phyloP scores from a whole-genome alignment of 2,329 filamentous ascomycete species.

The Sphaceloma murrayae region DNA sequence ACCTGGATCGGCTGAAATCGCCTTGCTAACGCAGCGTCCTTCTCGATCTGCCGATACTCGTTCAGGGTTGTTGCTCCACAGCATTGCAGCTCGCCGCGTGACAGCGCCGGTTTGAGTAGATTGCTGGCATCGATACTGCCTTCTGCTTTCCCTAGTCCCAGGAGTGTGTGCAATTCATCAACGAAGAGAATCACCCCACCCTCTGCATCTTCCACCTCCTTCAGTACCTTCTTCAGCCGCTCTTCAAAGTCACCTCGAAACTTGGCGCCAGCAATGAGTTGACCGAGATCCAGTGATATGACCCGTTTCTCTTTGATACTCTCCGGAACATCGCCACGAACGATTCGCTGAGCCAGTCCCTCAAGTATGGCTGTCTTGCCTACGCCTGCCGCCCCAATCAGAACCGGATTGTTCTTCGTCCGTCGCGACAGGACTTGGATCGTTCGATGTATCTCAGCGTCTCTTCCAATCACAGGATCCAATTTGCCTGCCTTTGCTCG shows the following conservation, averaged over 20 bases:
- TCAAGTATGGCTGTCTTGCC: constrained; percentile 93
- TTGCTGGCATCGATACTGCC: constrained; percentile 96
- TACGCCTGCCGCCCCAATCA: constrained; percentile 85
- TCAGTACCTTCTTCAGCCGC: constrained; percentile 77
- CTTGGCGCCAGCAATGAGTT: constrained; percentile 89
- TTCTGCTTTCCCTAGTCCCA: constrained; percentile 89
- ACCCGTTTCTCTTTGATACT: constrained; percentile 92
- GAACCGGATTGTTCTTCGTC: constrained; percentile 91
- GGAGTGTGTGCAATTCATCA: constrained; percentile 83
- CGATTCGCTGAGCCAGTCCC: constrained; percentile 80
- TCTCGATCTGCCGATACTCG: constrained; percentile 90
- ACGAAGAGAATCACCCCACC: constrained; percentile 91
- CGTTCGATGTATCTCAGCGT: constrained; percentile 82
- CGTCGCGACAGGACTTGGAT: constrained; percentile 87
- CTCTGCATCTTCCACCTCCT: constrained; percentile 80
- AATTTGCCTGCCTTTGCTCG: constrained; percentile 80
- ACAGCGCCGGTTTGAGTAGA: constrained; percentile 84
- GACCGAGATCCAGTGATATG: constrained; percentile 76
- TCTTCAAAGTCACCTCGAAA: constrained; percentile 96
- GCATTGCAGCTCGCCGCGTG: constrained; percentile 85
- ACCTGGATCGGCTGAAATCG: constrained; percentile 92
- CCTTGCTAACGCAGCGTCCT: constrained; percentile 84
- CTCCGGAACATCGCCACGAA: constrained; percentile 86
- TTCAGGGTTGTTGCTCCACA: constrained; percentile 88
- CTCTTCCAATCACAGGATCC: constrained; percentile 90